A percentile compares a stretch with the other conserved stretches of the same genome.
These are phyloP conservation scores for Phytophthora lateralis DNA, from an alignment of 352 stramenopile genomes.

Conservation along the genomic window DNA sequence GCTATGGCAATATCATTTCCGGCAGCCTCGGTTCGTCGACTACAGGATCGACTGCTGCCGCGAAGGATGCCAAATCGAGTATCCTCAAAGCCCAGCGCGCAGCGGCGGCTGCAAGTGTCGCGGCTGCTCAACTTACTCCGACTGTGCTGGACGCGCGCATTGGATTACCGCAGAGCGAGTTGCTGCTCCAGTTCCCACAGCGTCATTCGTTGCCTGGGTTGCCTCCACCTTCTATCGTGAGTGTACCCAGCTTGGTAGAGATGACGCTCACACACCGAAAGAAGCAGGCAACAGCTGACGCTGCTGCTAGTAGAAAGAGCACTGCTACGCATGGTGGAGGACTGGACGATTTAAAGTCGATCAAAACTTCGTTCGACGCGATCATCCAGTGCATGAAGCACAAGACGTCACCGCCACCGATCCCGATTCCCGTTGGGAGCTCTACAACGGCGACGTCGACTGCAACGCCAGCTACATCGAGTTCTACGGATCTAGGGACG, in stretches of 20 bases:
- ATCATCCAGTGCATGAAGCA: conserved; percentile 89
- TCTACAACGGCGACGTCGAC: conserved; percentile 5
- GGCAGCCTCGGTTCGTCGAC: conserved; percentile 36
- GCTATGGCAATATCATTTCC: conserved; percentile 86
- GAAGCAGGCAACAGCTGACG: conserved; percentile 24
- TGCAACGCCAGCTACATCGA: conserved; percentile 8
- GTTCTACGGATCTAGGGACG: conserved; percentile 30
- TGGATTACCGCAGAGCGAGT: conserved; percentile 55
- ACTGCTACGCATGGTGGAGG: conserved; percentile 12
- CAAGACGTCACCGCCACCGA: conserved; percentile 73
- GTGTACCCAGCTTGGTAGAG: conserved; percentile 53
- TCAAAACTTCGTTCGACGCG: conserved; percentile 79
- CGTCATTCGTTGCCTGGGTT: conserved; percentile 63
- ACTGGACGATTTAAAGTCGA: conserved; percentile 80
- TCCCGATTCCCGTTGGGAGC: conserved; percentile 55
- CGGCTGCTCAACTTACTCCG: conserved; percentile 45
- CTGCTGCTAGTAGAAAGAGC: conserved; percentile 21
- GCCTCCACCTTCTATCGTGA: conserved; percentile 66
- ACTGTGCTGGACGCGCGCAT: conserved; percentile 65
- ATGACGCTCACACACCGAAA: conserved; percentile 62
- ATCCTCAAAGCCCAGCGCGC: conserved; percentile 53
- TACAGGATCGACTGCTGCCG: conserved; percentile 9
- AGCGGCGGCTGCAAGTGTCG: conserved; percentile 36
- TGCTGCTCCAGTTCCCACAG: conserved; percentile 58
- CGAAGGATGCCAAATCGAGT: conserved; percentile 52